Base-by-base conservation (phyloP, 176 grass and related monocot genomes). In the Avena eriantha region DNA sequence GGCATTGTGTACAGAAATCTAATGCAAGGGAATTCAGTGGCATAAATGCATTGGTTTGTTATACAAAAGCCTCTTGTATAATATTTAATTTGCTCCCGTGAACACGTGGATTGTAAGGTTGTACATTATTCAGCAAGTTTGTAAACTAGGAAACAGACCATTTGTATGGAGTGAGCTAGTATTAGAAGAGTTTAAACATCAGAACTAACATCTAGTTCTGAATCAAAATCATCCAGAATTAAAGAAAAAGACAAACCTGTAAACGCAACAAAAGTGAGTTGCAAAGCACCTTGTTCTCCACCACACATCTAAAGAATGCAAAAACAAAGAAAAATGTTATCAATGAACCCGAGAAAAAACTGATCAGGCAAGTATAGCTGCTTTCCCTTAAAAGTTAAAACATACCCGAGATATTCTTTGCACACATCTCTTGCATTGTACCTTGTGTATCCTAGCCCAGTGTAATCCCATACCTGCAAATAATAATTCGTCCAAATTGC, bases 201-300 rank as follows among this genome's bases (percentile, higher is more conserved):
- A 47, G 2, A 12, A 16, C 39, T 69, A 41, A 17, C n/a, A 50
- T 78, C 21, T 43, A 86, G 16, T 70, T 71, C 1, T 4, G 5
- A 29, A 83, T 78, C 53, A 71, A 47, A 46, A 81, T 12, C 50
- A 75, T 76, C 24, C 43, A 80, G 13, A 80, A 4, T 34, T 43
- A 69, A 8, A 51, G 68, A 55, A 77, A 80, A 71, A 81, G 29
- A 92, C 75, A 81, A 49, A 99, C 94, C 92, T 93, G 90, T 91
- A 99, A 89, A 24, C 67, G 69, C 75, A 96, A 58, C 78, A 99
- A 59, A 75, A 99, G 85, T 15, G 92, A 99, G 64, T 93, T 96
- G 83, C 94, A 99, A 82, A 99, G 97, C 82, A 99, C 97, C 77
- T 96, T 99, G 87, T 99, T 99, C 80, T 99, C 97, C 89, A 99